Percentiles rank a stretch among this genome's conserved stretches.
Evolutionary conservation across 164 flowering plant genomes (phyloP).

Genomic region (Liriodendron chinense): DNA sequence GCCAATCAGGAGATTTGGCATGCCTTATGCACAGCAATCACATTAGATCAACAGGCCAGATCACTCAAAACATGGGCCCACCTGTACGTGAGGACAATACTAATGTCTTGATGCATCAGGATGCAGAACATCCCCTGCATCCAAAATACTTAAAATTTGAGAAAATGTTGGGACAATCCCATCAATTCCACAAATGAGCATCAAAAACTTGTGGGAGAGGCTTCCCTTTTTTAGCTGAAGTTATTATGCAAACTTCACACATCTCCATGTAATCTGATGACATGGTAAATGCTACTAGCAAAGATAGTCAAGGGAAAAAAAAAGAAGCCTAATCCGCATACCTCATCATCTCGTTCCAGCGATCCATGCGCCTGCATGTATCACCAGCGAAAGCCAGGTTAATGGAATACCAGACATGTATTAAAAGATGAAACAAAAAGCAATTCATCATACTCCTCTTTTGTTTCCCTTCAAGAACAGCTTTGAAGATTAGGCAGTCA

Average conservation of each 20-base stretch:
- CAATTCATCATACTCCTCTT: neutral
- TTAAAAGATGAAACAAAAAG: neutral
- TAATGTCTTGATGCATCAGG: no score
- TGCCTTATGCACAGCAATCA: neutral
- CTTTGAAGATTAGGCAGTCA: no score
- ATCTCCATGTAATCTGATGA: neutral
- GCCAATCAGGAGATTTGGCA: neutral
- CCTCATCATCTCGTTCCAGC: slow-evolving; percentile 93
- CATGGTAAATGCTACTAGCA: neutral
- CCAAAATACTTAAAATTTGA: no score
- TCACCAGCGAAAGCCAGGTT: slow-evolving; percentile 10
- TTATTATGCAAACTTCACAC: neutral
- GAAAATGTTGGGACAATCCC: no score
- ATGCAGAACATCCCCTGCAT: no score
- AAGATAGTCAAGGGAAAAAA: neutral
- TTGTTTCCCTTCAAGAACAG: no score
- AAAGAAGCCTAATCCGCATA: slow-evolving; percentile 19
- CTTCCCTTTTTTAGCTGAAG: no score
- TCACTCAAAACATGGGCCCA: neutral
- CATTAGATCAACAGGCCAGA: neutral
- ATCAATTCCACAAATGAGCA: no score
- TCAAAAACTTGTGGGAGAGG: no score
- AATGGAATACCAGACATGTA: neutral
- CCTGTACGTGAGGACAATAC: neutral
- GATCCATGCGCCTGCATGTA: slow-evolving; percentile 70